Base-by-base conservation (phyloP, 257 asterid genomes). In the Petrea volubilis region DNA sequence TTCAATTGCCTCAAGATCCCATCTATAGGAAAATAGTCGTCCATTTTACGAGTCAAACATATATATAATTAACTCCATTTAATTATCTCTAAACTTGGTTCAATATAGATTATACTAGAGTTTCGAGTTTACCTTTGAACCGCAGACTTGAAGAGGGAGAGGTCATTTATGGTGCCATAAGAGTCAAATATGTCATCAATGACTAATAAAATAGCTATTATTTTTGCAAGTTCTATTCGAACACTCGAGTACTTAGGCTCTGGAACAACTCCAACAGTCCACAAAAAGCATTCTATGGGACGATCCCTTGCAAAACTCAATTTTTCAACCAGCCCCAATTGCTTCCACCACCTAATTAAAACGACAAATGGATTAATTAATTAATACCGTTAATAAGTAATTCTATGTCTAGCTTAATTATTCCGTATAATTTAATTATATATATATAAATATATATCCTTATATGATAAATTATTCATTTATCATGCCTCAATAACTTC, bases 261-360 rank as follows among this genome's bases (percentile, higher is more conserved):
- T 13, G 83, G 83, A 27, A 81, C 64, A 17, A 78, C 15, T 34
- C 86, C 86, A 7, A 81, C 79, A 0, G 86, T 81, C 86, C 86
- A 81, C 29, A 81, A 55, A 43, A 78, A 81, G 64, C 86, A 78
- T 50, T 81, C 81, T 12, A 72, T 34, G 0, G 80, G 79, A 4
- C 81, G 62, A 63, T 78, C 79, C 24, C 86, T 74, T 11, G 79
- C 86, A 78, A 81, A 81, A 6, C 64, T 68, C 18, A 81, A 73
- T 55, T 81, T 78, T 13, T 78, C 83, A 10, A 64, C 77, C 1
- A 81, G 68, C 2, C 83, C 86, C 38, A 81, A 64, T 33, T 78
- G 77, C 57, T 78, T 78, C 83, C 86, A 81, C 86, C 83, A 81
- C 79, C 86, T 81, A 49, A 60, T 8, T 14, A 38, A 29, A 6